phyloP scores from a whole-genome alignment of 371 early-diverging fungal species.

The Phascolomyces articulosus region DNA sequence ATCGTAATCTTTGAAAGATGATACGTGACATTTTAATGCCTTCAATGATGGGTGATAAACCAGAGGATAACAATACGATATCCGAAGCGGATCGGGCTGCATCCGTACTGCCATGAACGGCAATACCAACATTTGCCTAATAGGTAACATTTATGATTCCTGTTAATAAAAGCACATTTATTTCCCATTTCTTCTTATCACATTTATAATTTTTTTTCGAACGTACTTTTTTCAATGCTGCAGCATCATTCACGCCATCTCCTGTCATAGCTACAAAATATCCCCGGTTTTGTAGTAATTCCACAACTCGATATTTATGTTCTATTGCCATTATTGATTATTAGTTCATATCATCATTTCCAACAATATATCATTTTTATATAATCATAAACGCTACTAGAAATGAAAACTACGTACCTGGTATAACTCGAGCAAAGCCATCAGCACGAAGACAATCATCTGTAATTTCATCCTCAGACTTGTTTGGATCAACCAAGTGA shows the following conservation, averaged over 20 bases:
- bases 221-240: conserved; percentile 80
- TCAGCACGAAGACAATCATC: conserved; percentile 69
- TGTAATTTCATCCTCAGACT: conserved; percentile 49
- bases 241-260: conserved; percentile 89
- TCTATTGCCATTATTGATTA: conserved; percentile 33
- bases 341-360: too few relatives aligned
- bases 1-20: conserved; percentile 93
- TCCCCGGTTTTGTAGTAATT: conserved; percentile 73
- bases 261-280: conserved; percentile 88
- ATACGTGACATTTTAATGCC: conserved; percentile 83
- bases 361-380: too few relatives aligned
- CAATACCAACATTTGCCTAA: conserved; percentile 85
- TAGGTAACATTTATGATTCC: background rate
- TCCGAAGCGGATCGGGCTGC: conserved; percentile 93
- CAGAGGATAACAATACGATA: conserved; percentile 88
- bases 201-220: background rate
- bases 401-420: conserved; percentile 19
- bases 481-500: conserved; percentile 68
- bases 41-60: conserved; percentile 87
- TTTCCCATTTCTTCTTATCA: background rate
- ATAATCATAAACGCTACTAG: too few relatives aligned
- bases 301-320: conserved; percentile 84
- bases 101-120: conserved; percentile 89
- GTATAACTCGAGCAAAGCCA: conserved; percentile 80
- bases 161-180: background rate